A percentile compares a stretch with the other conserved stretches of the same genome.
Evolutionary conservation across 176 grass and related monocot species (phyloP).

Genomic region (Triticum timopheevii): DNA sequence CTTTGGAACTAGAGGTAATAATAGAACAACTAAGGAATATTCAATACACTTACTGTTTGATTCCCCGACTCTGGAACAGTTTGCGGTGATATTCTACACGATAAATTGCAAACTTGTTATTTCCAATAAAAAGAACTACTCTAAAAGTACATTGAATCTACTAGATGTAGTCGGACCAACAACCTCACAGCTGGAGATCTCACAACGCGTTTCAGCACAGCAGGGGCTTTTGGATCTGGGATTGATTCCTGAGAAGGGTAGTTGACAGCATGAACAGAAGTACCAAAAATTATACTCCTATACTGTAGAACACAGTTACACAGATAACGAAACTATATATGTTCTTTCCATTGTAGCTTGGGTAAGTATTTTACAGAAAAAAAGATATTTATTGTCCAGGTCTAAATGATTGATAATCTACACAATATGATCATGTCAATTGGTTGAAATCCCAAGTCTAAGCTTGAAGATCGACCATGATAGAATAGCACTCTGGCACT

Average conservation of each 20-base stretch:
- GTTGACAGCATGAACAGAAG: constrained; percentile 24
- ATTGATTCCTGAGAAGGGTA: constrained; percentile 48
- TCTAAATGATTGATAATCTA: neutral
- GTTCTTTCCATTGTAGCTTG: constrained; percentile 14
- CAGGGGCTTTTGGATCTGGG: constrained; percentile 42
- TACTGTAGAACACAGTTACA: neutral
- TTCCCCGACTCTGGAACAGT: constrained; percentile 31
- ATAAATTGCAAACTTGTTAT: constrained; percentile 35
- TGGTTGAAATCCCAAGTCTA: constrained; percentile 7
- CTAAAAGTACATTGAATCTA: neutral
- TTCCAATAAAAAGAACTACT: constrained; percentile 15
- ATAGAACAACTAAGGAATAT: constrained; percentile 16
- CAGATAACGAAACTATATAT: constrained; percentile 7
- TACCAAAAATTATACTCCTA: constrained; percentile 1
- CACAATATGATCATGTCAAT: constrained; percentile 11
- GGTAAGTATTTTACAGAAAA: neutral
- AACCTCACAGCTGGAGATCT: constrained; percentile 50
- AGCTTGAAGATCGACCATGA: neutral
- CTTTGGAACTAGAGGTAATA: constrained; percentile 8
- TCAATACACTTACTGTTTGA: constrained; percentile 41
- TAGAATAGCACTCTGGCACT: neutral
- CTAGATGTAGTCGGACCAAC: constrained; percentile 28
- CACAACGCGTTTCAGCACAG: constrained; percentile 46
- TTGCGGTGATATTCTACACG: constrained; percentile 68
- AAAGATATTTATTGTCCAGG: neutral